Base-by-base conservation (phyloP, 202 grass and related monocot genomes). In the Schoenoplectus tabernaemontani region DNA sequence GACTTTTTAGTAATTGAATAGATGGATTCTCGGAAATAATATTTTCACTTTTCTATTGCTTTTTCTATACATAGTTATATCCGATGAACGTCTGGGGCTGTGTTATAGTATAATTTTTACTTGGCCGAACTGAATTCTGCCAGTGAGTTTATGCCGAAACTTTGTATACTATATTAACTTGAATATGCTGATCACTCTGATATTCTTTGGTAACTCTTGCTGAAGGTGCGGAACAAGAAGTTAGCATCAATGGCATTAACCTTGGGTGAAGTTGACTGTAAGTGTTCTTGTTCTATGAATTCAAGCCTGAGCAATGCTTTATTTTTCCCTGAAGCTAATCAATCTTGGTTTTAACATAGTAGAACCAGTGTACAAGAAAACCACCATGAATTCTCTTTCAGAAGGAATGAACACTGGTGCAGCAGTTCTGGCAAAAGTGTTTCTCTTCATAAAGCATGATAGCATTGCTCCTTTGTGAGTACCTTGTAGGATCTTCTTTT, bases 391-490 rank as follows among this genome's bases (percentile, higher is more conserved):
- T 79, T 75, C 64, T 60, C 76, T 98, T 78, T 89, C 86, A 37
- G 91, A 89, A 60, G 95, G 95, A 77, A 79, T 90, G 61, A 98
- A 98, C 81, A 94, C 87, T 64, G 72, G 51, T 4, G 68, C 88
- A 78, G 87, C 82, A 67, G 78, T 98, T 83, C 51, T 81, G 58
- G 89, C 85, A 28, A 94, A 94, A 86, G 83, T 94, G 41, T 28
- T 94, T 82, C 86, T 87, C 77, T 90, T 87, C 42, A 86, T 98
- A 83, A 94, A 81, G 43, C 87, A 94, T 26, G 91, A 94, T 20
- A 86, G 87, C 77, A 73, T 90, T 88, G 84, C 91, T 82, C 95
- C 95, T 44, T 61, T 98, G 95, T 98, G 82, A 89, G 95, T 92
- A 63, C 6, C 54, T 59, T 33, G n/a, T 76, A 76, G 63, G 72